Conservation (phyloP, 192 early-diverging fungal species). For the Rhizophagus sp. region DNA sequence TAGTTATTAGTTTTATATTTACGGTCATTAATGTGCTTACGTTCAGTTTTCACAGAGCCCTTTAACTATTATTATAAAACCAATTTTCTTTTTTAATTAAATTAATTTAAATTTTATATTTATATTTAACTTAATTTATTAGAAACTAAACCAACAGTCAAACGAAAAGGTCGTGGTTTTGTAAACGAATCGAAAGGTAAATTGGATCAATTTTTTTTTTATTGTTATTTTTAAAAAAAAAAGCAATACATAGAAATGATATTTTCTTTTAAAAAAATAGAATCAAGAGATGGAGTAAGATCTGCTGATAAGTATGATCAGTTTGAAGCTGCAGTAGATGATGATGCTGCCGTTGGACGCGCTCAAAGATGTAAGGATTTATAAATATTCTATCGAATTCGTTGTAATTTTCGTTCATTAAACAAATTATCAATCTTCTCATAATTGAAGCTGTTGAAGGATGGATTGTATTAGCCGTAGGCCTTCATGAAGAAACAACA, state of each 20-base stretch:
- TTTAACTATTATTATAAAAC: neutral
- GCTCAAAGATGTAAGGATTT: constrained; percentile 17
- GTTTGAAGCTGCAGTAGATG: constrained; percentile 27
- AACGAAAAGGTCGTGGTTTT: constrained; percentile 49
- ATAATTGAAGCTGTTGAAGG: constrained; percentile 73
- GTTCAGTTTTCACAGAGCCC: neutral
- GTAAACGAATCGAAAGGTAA: constrained; percentile 37
- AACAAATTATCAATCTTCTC: neutral
- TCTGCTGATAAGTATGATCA: constrained; percentile 30
- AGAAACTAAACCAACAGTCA: constrained; percentile 39
- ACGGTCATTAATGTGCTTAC: too few species aligned
- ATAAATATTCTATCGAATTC: neutral
- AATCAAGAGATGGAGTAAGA: constrained; percentile 24
- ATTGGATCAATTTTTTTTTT: neutral
- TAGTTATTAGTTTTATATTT: too few species aligned
- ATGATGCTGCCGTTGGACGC: constrained; percentile 27
- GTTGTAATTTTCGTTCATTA: neutral
- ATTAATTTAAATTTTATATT: too few species aligned
- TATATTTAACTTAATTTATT: neutral
- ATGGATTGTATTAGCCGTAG: constrained; percentile 93
- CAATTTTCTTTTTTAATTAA: neutral
- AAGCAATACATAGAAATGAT: too few species aligned
- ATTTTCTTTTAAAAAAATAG: constrained; percentile 2
- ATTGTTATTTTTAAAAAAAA: neutral
- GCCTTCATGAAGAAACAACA: constrained; percentile 92